A percentile compares a stretch with the other conserved stretches of the same genome.
phyloP scores from a whole-genome alignment of 345 rosid species.

The Melaleuca alternifolia region DNA sequence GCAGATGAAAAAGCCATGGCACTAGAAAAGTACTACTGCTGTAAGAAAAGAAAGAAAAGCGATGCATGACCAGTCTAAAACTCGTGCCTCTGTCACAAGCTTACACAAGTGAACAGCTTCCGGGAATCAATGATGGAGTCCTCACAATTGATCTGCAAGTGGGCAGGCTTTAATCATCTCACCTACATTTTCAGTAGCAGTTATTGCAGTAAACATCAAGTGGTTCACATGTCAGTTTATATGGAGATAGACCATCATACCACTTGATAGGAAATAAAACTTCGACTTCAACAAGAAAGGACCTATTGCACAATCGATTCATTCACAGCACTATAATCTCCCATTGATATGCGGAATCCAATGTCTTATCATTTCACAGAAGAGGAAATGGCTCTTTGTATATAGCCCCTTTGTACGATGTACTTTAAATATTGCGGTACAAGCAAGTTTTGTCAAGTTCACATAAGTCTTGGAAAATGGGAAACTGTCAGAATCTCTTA shows the following conservation, averaged over 20 bases:
- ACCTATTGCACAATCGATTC: slow-evolving; percentile 55
- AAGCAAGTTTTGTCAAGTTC: slow-evolving; percentile 39
- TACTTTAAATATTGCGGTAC: slow-evolving; percentile 49
- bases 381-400: slow-evolving; percentile 18
- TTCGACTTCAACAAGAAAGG: slow-evolving; percentile 25
- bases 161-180: slow-evolving; percentile 37
- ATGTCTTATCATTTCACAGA: slow-evolving; percentile 42
- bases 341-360: slow-evolving; percentile 41
- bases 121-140: background rate
- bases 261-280: slow-evolving; percentile 44
- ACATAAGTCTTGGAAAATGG: slow-evolving; percentile 16
- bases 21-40: background rate
- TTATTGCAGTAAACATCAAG: slow-evolving; percentile 19
- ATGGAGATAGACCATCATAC: slow-evolving; percentile 37
- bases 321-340: slow-evolving; percentile 58
- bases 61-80: background rate
- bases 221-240: slow-evolving; percentile 34
- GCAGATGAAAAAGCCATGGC: background rate
- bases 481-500: slow-evolving; percentile 34
- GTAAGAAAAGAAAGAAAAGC: background rate
- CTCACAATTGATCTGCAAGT: slow-evolving; percentile 4
- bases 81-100: background rate
- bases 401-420: slow-evolving; percentile 61
- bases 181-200: slow-evolving; percentile 21
- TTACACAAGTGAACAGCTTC: background rate